phyloP scores from a whole-genome alignment of 306 rosid species.

The Dryas drummondii region DNA sequence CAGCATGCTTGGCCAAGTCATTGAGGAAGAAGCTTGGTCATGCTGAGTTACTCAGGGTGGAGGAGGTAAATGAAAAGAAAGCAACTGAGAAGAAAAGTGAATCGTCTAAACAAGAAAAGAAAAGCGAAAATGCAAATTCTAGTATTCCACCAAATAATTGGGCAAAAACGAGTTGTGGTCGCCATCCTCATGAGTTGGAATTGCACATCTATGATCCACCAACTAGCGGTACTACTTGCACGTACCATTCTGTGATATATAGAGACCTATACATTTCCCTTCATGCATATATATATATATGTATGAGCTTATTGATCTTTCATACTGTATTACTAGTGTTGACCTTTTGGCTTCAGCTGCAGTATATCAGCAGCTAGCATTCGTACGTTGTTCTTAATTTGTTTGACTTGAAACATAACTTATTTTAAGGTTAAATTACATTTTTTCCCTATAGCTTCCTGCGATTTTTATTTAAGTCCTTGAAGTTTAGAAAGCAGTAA shows the following conservation, averaged over 20 bases:
- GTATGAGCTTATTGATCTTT: too few relatives aligned
- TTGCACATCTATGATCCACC: background rate
- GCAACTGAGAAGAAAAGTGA: background rate
- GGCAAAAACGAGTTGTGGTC: background rate
- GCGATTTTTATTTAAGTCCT: too few relatives aligned
- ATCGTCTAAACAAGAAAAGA: background rate
- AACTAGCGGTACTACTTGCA: background rate
- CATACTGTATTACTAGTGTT: background rate
- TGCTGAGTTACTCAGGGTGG: constrained; percentile 38
- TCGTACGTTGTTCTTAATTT: too few relatives aligned
- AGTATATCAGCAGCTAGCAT: too few relatives aligned
- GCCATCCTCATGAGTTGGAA: background rate
- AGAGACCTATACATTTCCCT: background rate
- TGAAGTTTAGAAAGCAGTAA: too few relatives aligned
- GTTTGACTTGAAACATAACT: too few relatives aligned
- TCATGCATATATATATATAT: background rate
- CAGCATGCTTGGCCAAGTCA: constrained; percentile 32
- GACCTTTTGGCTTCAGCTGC: background rate
- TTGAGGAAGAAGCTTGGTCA: constrained; percentile 46
- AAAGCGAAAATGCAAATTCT: background rate
- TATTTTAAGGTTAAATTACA: too few relatives aligned
- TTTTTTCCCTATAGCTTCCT: too few relatives aligned
- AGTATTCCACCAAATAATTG: too few relatives aligned
- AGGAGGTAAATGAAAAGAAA: too few relatives aligned
- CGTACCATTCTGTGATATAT: background rate